phyloP scores from a whole-genome alignment of 2,329 filamentous ascomycete genomes.

The Fusarium annulatum region DNA sequence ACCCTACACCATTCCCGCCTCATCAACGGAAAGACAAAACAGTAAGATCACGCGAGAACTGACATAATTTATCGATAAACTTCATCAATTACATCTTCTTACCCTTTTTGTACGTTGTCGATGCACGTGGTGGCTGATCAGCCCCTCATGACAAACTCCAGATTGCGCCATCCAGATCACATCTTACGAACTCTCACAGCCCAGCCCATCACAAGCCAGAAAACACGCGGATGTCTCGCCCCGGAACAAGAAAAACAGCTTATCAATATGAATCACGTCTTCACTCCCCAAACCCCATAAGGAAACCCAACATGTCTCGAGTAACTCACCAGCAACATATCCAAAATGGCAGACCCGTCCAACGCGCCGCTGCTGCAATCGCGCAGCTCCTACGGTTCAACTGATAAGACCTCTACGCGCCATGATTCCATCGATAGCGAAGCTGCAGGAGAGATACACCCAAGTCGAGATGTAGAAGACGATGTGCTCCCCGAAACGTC shows the following conservation, averaged over 20 bases:
- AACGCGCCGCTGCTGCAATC: slow-evolving; percentile 24
- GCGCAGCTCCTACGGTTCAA: neutral
- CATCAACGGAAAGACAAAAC: neutral
- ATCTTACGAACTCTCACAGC: slow-evolving; percentile 28
- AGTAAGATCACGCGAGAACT: neutral
- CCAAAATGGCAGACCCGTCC: slow-evolving; percentile 9
- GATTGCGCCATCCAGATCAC: slow-evolving; percentile 40
- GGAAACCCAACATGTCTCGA: neutral
- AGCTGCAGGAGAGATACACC: neutral
- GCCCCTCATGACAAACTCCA: neutral
- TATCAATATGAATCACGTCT: slow-evolving; percentile 21
- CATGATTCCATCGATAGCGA: slow-evolving; percentile 18
- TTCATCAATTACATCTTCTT: neutral
- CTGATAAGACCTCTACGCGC: neutral
- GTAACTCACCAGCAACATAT: neutral
- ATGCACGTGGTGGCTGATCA: neutral
- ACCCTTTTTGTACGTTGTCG: neutral
- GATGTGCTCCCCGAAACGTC: slow-evolving; percentile 70
- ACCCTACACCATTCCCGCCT: neutral
- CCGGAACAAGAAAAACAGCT: neutral
- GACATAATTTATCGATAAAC: neutral
- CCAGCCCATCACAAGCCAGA: slow-evolving; percentile 22
- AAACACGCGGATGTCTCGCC: slow-evolving; percentile 10
- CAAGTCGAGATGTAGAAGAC: slow-evolving; percentile 59
- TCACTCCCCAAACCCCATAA: neutral